Base-by-base conservation (phyloP, 768 basidiomycete species). In the Trametes punicea region DNA sequence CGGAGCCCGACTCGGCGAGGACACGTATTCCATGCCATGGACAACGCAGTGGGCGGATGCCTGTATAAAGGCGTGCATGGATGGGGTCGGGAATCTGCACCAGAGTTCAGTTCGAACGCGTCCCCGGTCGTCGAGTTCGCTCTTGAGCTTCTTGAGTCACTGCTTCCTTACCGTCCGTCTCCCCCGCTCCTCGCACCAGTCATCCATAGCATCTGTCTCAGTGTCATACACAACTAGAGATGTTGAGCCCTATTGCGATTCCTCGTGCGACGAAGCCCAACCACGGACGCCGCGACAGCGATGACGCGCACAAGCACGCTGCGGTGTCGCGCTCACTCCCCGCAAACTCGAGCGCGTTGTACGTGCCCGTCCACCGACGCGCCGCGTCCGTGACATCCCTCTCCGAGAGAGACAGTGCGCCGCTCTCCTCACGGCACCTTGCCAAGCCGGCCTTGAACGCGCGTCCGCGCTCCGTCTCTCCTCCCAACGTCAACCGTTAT, bases 211-310 rank as follows among this genome's bases (percentile, higher is more conserved):
- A 30, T 26, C 27, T 30, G 4, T n/a, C 26, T 25, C 23, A 21
- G 8, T 10, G 16, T 27, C 46, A 13, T 13, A 6, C 29, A 34
- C 30, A 36, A 21, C 16, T 7, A 30, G 30, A 15, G 23, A 64
- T 66, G 64, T 65, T 62, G 53, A 61, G 58, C 58, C 65, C 65
- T 20, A 57, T 62, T 26, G 56, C 62, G 40, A 57, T 66, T 56
- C 59, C 61, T 38, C 49, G 47, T 46, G 8, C 55, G 33, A 53
- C 31, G 42, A 18, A 45, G 21, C 16, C 51, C 48, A 18, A 21
- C 31, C 21, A 18, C 30, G 18, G 13, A 18, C 23, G 23, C 48
- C 30, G 20, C 50, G 2, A 18, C 48, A 8, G 31, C 53, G 38
- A 46, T 59, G 10, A 47, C 59, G 36, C 23, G 33, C 33, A 59